Percentiles rank a stretch among this genome's conserved stretches.
phyloP scores from a whole-genome alignment of 1,284 basidiomycete species.

The Apiotrichum domesticum region DNA sequence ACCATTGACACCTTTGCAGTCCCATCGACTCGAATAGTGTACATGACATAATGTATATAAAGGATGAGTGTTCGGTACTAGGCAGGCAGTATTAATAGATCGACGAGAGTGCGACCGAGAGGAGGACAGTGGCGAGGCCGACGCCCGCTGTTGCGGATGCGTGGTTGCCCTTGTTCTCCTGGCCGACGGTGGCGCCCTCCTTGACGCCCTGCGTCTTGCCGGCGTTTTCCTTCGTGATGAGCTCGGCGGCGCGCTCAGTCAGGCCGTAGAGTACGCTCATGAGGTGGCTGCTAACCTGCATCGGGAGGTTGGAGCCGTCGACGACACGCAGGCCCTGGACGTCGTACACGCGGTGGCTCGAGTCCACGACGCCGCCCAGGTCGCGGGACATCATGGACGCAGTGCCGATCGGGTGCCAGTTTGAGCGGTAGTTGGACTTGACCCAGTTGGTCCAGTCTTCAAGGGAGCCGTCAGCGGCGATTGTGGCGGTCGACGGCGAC shows the following conservation, averaged over 20 bases:
- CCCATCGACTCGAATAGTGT: no score
- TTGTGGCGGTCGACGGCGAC: constrained; percentile 37
- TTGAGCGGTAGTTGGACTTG: constrained; percentile 28
- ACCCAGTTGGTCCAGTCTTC: constrained; percentile 46
- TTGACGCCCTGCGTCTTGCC: background rate
- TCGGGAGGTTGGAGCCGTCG: constrained; percentile 49
- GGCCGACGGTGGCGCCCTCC: no score
- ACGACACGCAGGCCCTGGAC: constrained; percentile 51
- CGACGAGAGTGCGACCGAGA: no score
- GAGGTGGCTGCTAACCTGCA: constrained; percentile 47
- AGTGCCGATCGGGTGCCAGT: constrained; percentile 55
- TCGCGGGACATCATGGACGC: constrained; percentile 57
- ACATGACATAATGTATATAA: no score
- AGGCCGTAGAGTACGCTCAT: constrained; percentile 40
- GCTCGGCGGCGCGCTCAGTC: constrained; percentile 35
- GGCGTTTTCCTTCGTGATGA: constrained; percentile 32
- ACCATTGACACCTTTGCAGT: no score
- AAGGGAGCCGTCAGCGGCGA: constrained; percentile 19
- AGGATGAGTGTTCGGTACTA: no score
- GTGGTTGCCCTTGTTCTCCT: no score
- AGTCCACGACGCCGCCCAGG: constrained; percentile 54
- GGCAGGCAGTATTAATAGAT: no score
- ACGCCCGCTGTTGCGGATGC: no score
- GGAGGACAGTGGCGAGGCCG: no score
- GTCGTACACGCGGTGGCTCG: constrained; percentile 45